Evolutionary conservation across 352 stramenopile genomes (phyloP), one percentile per base, ranked within the genome.

Genomic region (Elongisporangium anandrum): DNA sequence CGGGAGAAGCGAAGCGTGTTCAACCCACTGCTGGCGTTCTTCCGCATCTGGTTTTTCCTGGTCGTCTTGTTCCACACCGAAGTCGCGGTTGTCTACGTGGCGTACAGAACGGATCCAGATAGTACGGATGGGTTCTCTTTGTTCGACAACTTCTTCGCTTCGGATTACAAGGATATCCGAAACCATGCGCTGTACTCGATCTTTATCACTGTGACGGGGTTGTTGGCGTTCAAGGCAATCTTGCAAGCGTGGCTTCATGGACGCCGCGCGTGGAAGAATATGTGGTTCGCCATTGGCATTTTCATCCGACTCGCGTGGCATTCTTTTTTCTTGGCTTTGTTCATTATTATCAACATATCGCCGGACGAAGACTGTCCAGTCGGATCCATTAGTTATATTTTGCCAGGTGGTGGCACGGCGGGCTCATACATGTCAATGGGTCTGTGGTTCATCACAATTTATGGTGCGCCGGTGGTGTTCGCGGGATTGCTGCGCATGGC

Each of bases 1-100:
- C 88, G 88, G 60, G 87, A 96, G 68, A 88, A 91, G 56, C 79
- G 87, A 39, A 94, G 85, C 52, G 54, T 96, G 50, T 93, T 94
- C 61, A 96, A 93, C 58, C 85, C 85, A 13, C 60, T 92, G 39
- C 68, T 95, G 34, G 85, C 81, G 2, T 95, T 92, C 54, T 94
- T 91, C 61, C 77, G 86, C 12, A 66, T 94, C 51, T 95, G 79
- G 75, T 94, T 88, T 68, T 95, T 93, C 65, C 60, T 93, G 19
- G 59, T 95, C 12, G 72, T 90, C 12, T 67, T 80, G 45, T 90
- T 95, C 50, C 84, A 93, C 66, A 19, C 77, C 1, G 64, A 91
- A 26, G 65, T 91, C 8, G 80, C 81, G 13, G 67, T 94, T 51
- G 66, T 72, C 9, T 94, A 93, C 58, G 72, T 92, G 12, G 59